Base-by-base conservation (phyloP, 192 early-diverging fungal species). In the Coemansia biformis region DNA sequence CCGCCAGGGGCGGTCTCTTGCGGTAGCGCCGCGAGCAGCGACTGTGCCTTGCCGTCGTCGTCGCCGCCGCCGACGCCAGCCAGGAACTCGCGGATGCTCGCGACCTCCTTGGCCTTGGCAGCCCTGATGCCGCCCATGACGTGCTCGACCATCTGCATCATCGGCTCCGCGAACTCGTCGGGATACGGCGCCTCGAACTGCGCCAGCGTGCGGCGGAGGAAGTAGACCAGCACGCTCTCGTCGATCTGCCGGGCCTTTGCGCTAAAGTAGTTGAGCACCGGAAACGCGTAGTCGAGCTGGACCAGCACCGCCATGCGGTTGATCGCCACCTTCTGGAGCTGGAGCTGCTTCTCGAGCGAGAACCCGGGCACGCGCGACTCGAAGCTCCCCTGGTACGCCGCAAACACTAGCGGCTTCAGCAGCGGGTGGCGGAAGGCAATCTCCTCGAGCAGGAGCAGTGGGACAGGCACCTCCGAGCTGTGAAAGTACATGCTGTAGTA, bases 401-500 rank as follows among this genome's bases (percentile, higher is more conserved):
- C 58, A 62, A 89, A 86, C 8, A 89, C 78, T n/a, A 75, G 68
- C 4, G 75, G 62, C 43, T 80, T 78, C 40, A 83, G 79, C 19
- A 85, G 51, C n/a, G 81, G 82, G 51, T 89, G 86, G 22, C 80
- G 75, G 45, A 71, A 77, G 1, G 85, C 82, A 52, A 89, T 86
- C 66, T 89, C 87, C 42, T 89, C 87, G n/a, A 89, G 69, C 19
- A 89, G 32, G 12, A 84, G 49, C 51, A 83, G 72, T 17, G 82
- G 79, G 0, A 78, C 37, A 3, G 84, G 81, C 1, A 75, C 73
- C 46, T 83, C 82, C 8, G 75, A 71, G 22, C 68, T 73, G 46
- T 78, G 77, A 48, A 82, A 89, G 51, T 89, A 86, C 1, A 76
- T 86, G 40, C 80, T 79, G 50, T 83, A 87, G 63, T 78, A 89